Evolutionary conservation across 1,139 yeast species (phyloP).

Genomic region (Diutina ranongensis): DNA sequence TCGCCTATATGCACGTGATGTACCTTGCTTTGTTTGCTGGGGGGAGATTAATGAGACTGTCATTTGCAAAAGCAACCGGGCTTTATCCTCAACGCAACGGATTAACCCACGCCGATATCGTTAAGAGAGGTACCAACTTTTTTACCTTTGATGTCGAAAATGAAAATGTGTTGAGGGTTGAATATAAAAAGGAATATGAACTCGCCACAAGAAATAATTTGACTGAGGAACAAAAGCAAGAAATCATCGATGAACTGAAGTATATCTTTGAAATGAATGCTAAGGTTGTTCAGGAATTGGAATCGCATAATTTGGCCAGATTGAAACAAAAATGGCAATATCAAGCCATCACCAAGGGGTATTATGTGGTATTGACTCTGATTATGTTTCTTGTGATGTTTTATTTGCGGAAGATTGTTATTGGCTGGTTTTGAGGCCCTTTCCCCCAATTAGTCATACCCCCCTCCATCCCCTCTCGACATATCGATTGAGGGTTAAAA

Average conservation of each 20-base stretch:
- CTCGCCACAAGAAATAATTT: slow-evolving; percentile 57
- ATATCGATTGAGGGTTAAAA: not conserved
- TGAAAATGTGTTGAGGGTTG: slow-evolving; percentile 50
- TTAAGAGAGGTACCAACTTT: slow-evolving; percentile 54
- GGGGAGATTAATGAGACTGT: slow-evolving; percentile 62
- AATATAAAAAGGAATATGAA: slow-evolving; percentile 69
- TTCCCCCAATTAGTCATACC: too few species aligned
- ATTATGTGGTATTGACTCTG: slow-evolving; percentile 23
- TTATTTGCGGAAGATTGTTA: not conserved
- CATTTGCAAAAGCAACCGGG: slow-evolving; percentile 55
- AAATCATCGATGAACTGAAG: slow-evolving; percentile 57
- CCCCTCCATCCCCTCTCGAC: too few species aligned
- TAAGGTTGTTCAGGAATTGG: slow-evolving; percentile 52
- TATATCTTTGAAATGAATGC: slow-evolving; percentile 57
- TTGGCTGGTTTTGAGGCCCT: slow-evolving; percentile 1
- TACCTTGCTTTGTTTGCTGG: slow-evolving; percentile 84
- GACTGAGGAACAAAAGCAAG: slow-evolving; percentile 58
- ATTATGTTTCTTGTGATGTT: slow-evolving; percentile 16
- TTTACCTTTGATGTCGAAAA: slow-evolving; percentile 64
- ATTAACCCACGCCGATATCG: slow-evolving; percentile 48
- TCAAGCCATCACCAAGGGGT: slow-evolving; percentile 39
- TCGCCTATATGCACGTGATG: slow-evolving; percentile 83
- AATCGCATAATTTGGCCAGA: slow-evolving; percentile 46
- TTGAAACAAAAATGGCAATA: slow-evolving; percentile 47
- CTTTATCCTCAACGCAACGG: slow-evolving; percentile 67